Conservation (phyloP, 1,139 yeast genomes). For the Candida neerlandica region DNA sequence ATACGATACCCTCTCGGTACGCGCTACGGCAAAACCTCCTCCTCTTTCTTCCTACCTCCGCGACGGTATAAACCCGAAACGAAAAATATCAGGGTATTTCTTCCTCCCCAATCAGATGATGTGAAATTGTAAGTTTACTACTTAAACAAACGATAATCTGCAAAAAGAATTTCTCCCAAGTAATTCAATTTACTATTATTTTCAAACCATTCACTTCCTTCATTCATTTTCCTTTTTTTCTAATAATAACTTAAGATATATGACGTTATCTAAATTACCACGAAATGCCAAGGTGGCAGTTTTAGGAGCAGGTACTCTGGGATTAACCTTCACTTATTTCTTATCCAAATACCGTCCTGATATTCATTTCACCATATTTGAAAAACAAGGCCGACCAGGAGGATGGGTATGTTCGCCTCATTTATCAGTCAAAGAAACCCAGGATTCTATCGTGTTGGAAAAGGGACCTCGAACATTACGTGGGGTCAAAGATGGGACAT, state of each 20-base stretch:
- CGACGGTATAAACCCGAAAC: neutral
- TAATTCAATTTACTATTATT: neutral
- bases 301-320: constrained; percentile 88
- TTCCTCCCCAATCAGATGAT: constrained; percentile 4
- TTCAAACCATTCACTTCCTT: neutral
- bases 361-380: constrained; percentile 62
- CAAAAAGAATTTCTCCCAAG: neutral
- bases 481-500: constrained; percentile 68
- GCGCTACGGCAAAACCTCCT: too few species aligned
- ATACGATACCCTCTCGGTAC: too few species aligned
- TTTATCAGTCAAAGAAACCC: constrained; percentile 8
- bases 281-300: constrained; percentile 57
- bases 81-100: neutral
- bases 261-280: constrained; percentile 18
- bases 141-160: too few species aligned
- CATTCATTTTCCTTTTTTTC: neutral
- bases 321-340: constrained; percentile 77
- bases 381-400: constrained; percentile 57
- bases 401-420: constrained; percentile 71
- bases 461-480: constrained; percentile 78
- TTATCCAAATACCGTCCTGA: constrained; percentile 73
- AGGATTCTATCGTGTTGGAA: constrained; percentile 46
- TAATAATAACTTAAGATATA: neutral
- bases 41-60: too few species aligned
- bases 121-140: constrained; percentile 1